phyloP scores from a whole-genome alignment of 768 basidiomycete species.

The Crucibulum laeve region DNA sequence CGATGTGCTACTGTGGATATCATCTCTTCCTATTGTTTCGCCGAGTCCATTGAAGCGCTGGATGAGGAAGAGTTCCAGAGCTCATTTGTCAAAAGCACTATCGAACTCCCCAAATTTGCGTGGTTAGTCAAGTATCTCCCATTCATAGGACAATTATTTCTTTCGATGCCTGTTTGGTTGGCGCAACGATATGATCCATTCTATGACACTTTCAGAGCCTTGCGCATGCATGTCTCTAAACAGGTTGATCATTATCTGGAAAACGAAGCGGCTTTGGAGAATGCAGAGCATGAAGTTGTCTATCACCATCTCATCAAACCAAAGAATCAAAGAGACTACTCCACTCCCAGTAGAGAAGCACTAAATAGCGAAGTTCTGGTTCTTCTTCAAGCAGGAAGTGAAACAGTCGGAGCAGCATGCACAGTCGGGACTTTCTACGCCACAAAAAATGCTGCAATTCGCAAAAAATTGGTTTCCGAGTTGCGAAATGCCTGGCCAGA shows the following conservation, averaged over 20 bases:
- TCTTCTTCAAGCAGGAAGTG: conserved; percentile 33
- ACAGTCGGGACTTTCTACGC: conserved; percentile 32
- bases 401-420: conserved; percentile 33
- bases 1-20: conserved; percentile 38
- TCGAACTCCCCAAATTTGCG: conserved; percentile 20
- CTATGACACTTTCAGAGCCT: conserved; percentile 8
- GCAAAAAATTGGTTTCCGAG: conserved; percentile 24
- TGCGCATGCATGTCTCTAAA: conserved; percentile 7
- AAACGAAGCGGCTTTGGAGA: conserved; percentile 7
- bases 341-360: conserved; percentile 1
- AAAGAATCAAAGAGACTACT: neutral
- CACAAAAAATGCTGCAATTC: conserved; percentile 23
- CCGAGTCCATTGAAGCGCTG: conserved; percentile 24
- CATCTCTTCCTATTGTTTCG: conserved; percentile 38
- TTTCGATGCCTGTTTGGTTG: conserved; percentile 10
- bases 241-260: conserved; percentile 12
- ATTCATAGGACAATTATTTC: conserved; percentile 14
- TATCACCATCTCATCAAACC: conserved; percentile 12
- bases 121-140: conserved; percentile 28
- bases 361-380: conserved; percentile 29
- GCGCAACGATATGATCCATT: conserved; percentile 3
- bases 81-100: conserved; percentile 26
- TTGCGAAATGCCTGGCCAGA: conserved; percentile 31
- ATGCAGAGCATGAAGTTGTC: conserved; percentile 12
- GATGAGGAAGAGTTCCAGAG: conserved; percentile 26